Evolutionary conservation across 352 stramenopile species (phyloP), one percentile per base, ranked within the genome.

Genomic region (Aphanomyces invadans): DNA sequence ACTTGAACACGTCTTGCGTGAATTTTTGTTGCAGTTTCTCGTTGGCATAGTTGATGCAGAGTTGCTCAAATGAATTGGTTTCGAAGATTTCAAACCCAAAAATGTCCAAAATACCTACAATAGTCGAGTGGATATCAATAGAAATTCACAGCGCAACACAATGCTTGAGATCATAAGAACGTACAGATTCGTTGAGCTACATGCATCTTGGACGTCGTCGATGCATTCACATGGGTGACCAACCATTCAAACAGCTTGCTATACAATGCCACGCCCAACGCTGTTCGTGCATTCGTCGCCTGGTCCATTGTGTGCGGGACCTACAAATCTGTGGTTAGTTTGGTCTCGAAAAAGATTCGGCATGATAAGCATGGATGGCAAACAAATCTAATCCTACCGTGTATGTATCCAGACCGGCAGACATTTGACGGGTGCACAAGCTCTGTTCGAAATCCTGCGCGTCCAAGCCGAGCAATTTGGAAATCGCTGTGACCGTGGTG

Each of bases 71-170:
- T 48, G 87, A 97, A 76, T 98, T 98, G 62, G 85, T 87, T 54
- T 97, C 84, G 64, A 98, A 98, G 36, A 95, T 97, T 75, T 99
- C 96, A 77, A 99, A 99, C 4, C 96, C 96, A 80, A 98, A 99
- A 71, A 99, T 98, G 83, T 99, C 96, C 25, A 98, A 71, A 49
- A 98, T 93, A 73, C 79, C 76, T 65, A 90, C 86, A 39, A 25
- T 23, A 26, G 44, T 52, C 4, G n/a, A n/a, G n/a, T n/a, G n/a
- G n/a, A n/a, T n/a, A n/a, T n/a, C n/a, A n/a, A n/a, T n/a, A 90
- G 88, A 67, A 89, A 88, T 70, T 90, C 89, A 71, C 88, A 82
- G 31, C 71, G 71, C 25, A 90, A 78, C n/a, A 54, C 23, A 19
- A 55, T 26, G 29, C 19, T 70, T 70, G 28, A 80, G 66, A 1